phyloP scores from a whole-genome alignment of 208 protist species.

The Trichomonas tenax region DNA sequence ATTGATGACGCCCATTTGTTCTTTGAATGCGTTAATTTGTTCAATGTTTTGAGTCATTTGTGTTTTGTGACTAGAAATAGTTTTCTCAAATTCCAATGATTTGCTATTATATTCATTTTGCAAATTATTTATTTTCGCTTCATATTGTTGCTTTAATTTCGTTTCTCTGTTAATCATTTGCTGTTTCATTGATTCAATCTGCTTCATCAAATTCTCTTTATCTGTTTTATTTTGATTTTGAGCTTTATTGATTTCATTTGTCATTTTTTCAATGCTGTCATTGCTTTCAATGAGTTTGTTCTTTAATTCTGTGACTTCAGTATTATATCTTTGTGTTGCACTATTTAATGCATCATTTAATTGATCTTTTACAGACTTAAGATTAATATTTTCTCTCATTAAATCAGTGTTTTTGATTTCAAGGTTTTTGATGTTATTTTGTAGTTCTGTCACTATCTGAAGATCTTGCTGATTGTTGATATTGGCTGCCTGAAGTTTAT shows the following conservation, averaged over 20 bases:
- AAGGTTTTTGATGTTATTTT: neutral
- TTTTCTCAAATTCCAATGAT: neutral
- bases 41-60: neutral
- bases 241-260: too few species aligned
- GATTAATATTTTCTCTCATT: neutral
- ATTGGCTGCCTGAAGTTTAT: neutral
- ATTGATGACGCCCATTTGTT: neutral
- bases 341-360: too few species aligned
- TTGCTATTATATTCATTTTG: too few species aligned
- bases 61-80: neutral
- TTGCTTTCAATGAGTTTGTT: neutral
- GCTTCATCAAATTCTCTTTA: too few species aligned
- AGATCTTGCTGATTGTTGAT: neutral
- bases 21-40: neutral
- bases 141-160: neutral
- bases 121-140: neutral
- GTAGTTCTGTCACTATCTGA: neutral
- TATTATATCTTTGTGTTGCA: neutral
- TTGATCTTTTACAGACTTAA: too few species aligned
- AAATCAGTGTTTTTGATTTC: neutral
- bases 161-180: neutral
- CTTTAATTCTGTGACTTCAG: neutral
- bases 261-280: neutral
- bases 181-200: neutral
- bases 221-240: neutral